Base-by-base conservation (phyloP, 495 filamentous ascomycete genomes). In the Mycothermus thermophilus region DNA sequence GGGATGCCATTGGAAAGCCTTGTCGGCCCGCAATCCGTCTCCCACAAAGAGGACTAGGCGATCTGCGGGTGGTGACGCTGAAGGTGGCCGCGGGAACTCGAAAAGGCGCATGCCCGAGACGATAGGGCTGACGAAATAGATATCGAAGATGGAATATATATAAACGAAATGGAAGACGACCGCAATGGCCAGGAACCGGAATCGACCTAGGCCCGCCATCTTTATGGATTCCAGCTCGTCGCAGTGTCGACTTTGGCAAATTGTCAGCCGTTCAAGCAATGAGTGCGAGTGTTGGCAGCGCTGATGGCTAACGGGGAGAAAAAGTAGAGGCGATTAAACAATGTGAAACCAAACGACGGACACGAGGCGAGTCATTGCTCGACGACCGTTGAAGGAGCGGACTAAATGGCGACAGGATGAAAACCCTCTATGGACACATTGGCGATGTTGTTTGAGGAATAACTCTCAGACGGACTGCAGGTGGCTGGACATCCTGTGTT, bases 121-220 rank as follows among this genome's bases (percentile, higher is more conserved):
- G 45, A 99, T 92, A 12, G 92, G 92, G 51, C 86, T 94, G 44
- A 95, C 84, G 54, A 99, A 99, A 62, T 99, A 99, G 42, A 96
- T 93, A 55, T 96, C 92, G 58, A 99, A 99, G 44, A 99, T 99
- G 22, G 88, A 94, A 48, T 76, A 85, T 41, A 90, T 79, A 61
- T 99, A 99, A 40, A 93, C 74, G 17, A 95, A 53, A 60, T 99
- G 92, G 53, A 99, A 99, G 30, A 90, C 61, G 51, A 96, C 67
- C 48, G 92, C 92, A 51, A 94, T 77, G 55, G 75, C 79, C 52
- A 96, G 64, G 59, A 99, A 99, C 51, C 80, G 82, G 47, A 79
- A 74, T 51, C 87, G 85, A 50, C 77, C 74, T 49, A 87, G 67
- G 48, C 79, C 74, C 51, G 80, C 79, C 83, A 92, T 92, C 34